phyloP scores from a whole-genome alignment of 2,329 filamentous ascomycete species.

The Colletotrichum sp. region DNA sequence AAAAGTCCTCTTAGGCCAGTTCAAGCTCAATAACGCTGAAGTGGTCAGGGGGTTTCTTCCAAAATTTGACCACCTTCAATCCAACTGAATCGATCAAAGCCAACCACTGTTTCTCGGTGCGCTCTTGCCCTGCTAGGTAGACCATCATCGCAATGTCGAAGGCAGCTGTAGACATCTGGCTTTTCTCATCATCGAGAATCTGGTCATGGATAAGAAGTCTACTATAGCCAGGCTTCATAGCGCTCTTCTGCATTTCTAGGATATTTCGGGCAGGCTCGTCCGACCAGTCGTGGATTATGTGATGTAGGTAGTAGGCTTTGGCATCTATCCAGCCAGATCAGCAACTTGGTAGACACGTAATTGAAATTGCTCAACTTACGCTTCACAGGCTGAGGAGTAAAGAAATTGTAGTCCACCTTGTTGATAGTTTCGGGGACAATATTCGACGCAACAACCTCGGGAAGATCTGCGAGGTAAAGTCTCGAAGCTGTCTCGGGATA shows the following conservation, averaged over 20 bases:
- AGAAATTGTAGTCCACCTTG: constrained; percentile 39
- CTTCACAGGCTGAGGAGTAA: constrained; percentile 38
- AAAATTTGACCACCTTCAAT: not conserved
- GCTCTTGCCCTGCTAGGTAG: not conserved
- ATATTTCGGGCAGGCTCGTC: constrained; percentile 46
- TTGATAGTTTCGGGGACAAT: not conserved
- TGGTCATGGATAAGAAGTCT: constrained; percentile 41
- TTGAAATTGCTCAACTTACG: not conserved
- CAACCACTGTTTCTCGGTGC: constrained; percentile 8
- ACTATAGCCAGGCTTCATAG: constrained; percentile 46
- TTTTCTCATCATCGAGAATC: constrained; percentile 35
- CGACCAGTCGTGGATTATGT: constrained; percentile 61
- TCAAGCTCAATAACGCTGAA: constrained; percentile 1
- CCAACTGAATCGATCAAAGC: not conserved
- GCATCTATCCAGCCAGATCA: constrained; percentile 26
- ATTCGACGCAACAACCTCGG: not conserved
- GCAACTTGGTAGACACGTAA: fast-evolving
- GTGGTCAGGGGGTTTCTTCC: not conserved
- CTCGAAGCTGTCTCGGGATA: not conserved
- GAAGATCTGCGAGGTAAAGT: constrained; percentile 1
- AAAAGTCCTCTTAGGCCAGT: not conserved
- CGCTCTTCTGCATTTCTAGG: constrained; percentile 44
- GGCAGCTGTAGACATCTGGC: not conserved
- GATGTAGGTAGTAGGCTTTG: constrained; percentile 56
- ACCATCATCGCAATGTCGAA: constrained; percentile 1